phyloP scores from a whole-genome alignment of 140 eudicot species.

The Cichorium intybus region DNA sequence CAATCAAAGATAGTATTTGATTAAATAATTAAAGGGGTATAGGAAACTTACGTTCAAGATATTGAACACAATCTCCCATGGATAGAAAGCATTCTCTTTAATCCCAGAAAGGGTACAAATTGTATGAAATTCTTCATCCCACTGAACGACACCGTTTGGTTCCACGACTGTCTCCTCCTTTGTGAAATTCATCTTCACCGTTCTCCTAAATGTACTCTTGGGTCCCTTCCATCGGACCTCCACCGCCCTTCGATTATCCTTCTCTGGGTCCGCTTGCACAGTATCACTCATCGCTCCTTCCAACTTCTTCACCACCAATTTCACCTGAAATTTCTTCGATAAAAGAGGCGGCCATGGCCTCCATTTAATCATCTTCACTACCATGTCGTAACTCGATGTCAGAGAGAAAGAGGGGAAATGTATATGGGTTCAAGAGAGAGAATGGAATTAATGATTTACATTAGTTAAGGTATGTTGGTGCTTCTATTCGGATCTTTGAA shows the following conservation, averaged over 20 bases:
- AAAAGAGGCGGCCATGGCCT: slow-evolving; percentile 76
- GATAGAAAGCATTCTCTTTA: slow-evolving; percentile 48
- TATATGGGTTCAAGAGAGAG: background rate
- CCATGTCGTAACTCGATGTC: slow-evolving; percentile 32
- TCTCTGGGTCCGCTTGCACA: slow-evolving; percentile 47
- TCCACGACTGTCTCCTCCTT: slow-evolving; percentile 25
- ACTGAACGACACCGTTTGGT: slow-evolving; percentile 43
- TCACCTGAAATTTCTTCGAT: slow-evolving; percentile 57
- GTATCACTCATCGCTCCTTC: slow-evolving; percentile 36
- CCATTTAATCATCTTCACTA: slow-evolving; percentile 80
- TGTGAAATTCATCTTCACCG: slow-evolving; percentile 46
- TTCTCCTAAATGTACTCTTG: slow-evolving; percentile 41
- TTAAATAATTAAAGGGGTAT: background rate
- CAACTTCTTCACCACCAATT: slow-evolving; percentile 38
- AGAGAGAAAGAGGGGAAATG: background rate
- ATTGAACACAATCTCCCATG: slow-evolving; percentile 63
- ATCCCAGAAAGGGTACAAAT: slow-evolving; percentile 45
- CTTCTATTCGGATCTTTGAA: background rate
- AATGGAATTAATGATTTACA: background rate
- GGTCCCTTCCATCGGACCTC: slow-evolving; percentile 70
- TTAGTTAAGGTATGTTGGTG: background rate
- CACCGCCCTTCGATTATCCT: slow-evolving; percentile 36
- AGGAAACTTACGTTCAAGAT: slow-evolving; percentile 46
- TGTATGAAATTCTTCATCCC: slow-evolving; percentile 60
- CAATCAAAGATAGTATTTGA: background rate